phyloP scores from a whole-genome alignment of 202 grass and related monocot genomes.

The Saccharum hybrid region DNA sequence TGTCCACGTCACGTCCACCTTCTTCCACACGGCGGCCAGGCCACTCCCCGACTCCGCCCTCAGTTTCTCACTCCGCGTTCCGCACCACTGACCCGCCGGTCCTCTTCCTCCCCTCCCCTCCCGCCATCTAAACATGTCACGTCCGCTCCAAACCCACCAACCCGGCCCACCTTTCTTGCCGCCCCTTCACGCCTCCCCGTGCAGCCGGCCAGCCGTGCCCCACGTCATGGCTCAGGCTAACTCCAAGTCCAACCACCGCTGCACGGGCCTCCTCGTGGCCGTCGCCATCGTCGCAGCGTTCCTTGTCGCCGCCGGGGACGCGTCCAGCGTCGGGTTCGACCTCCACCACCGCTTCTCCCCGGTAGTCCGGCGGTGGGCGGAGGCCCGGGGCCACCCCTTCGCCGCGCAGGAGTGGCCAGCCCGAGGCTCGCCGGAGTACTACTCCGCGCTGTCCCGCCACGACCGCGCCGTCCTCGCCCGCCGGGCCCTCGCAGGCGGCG shows the following conservation, averaged over 20 bases:
- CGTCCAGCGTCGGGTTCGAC: constrained; percentile 53
- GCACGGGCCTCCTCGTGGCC: neutral
- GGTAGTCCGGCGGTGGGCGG: constrained; percentile 67
- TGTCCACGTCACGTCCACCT: too few relatives aligned
- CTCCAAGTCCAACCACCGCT: neutral
- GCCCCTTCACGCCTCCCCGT: constrained; percentile 25
- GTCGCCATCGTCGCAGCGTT: neutral
- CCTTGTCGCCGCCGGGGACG: constrained; percentile 1
- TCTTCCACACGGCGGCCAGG: too few relatives aligned
- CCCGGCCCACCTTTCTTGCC: constrained; percentile 21
- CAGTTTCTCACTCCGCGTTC: too few relatives aligned
- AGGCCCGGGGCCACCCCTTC: constrained; percentile 48
- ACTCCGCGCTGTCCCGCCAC: constrained; percentile 55
- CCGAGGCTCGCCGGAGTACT: constrained; percentile 65
- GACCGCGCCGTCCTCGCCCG: constrained; percentile 58
- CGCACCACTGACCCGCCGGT: neutral
- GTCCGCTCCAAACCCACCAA: constrained; percentile 9
- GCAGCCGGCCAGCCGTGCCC: neutral
- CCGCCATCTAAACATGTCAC: neutral
- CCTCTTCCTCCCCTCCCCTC: neutral
- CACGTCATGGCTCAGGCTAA: constrained; percentile 27
- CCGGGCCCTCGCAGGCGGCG: constrained; percentile 47
- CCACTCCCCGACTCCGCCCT: too few relatives aligned
- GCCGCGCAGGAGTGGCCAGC: constrained; percentile 38
- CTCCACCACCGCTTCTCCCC: constrained; percentile 80